Percentiles rank a stretch among this genome's conserved stretches.
These are phyloP conservation scores for Starmera caribaea DNA, from an alignment of 805 yeast genomes.

Conservation along the genomic window DNA sequence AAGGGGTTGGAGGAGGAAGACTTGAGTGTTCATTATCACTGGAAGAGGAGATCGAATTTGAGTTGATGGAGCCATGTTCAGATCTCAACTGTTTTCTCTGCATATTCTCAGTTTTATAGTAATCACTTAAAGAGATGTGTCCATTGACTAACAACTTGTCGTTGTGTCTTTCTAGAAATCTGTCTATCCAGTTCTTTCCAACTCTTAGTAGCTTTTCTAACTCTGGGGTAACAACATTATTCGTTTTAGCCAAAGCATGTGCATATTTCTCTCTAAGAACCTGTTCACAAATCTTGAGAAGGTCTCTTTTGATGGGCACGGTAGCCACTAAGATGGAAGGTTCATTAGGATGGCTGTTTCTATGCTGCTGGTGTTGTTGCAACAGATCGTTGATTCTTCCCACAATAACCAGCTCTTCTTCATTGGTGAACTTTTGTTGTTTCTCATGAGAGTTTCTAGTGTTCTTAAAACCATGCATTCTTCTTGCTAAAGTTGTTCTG, in stretches of 20 bases:
- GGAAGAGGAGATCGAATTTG: constrained; percentile 9
- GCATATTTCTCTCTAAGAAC: constrained; percentile 15
- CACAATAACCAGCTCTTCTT: constrained; percentile 16
- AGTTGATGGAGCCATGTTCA: constrained; percentile 12
- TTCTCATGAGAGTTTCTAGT: constrained; percentile 20
- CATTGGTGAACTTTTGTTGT: constrained; percentile 20
- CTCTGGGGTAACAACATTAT: constrained; percentile 1
- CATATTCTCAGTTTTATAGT: constrained; percentile 17
- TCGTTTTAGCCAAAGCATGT: constrained; percentile 2
- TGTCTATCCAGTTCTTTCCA: constrained; percentile 21
- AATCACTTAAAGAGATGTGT: constrained; percentile 15
- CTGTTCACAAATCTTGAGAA: constrained; percentile 14
- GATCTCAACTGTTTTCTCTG: constrained; percentile 16
- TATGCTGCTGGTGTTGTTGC: constrained; percentile 8
- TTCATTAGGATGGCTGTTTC: too few species aligned
- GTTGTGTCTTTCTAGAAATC: constrained; percentile 20
- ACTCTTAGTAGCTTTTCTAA: constrained; percentile 14
- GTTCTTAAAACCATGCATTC: constrained; percentile 20
- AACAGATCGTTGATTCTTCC: constrained; percentile 11
- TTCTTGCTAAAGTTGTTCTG: constrained; percentile 18
- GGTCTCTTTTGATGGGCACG: constrained; percentile 18
- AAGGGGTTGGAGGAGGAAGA: constrained; percentile 1
- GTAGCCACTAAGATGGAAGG: too few species aligned
- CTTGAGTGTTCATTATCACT: neutral
- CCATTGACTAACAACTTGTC: constrained; percentile 14